These are phyloP conservation scores for Ophiocordyceps camponoti-rufipedis DNA, from an alignment of 2,329 filamentous ascomycete genomes.

Conservation along the genomic window DNA sequence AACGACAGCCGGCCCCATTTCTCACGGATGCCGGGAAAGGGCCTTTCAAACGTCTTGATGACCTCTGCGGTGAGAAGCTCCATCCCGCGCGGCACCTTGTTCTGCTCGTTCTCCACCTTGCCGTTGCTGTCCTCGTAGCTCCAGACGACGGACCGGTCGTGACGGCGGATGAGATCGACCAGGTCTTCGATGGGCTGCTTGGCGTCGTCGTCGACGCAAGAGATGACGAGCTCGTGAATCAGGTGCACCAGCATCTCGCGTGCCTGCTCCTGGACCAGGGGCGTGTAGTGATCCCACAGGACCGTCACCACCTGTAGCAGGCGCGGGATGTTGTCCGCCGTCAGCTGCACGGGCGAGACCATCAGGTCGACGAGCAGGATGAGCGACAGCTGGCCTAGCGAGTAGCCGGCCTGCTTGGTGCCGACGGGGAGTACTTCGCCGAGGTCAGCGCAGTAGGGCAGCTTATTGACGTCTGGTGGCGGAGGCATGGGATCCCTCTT, in stretches of 20 bases:
- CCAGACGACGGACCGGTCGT: slow-evolving; percentile 78
- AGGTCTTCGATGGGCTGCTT: slow-evolving; percentile 71
- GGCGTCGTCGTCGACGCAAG: slow-evolving; percentile 52
- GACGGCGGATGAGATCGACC: slow-evolving; percentile 69
- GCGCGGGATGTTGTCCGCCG: slow-evolving; percentile 63
- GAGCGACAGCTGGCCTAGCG: slow-evolving; percentile 78
- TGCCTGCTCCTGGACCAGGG: slow-evolving; percentile 88
- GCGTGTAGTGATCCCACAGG: slow-evolving; percentile 93
- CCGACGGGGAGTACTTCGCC: slow-evolving; percentile 63
- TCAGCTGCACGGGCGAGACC: slow-evolving; percentile 73
- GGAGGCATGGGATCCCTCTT: slow-evolving; percentile 51
- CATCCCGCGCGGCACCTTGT: slow-evolving; percentile 79
- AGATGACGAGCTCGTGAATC: slow-evolving; percentile 86
- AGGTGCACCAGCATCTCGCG: slow-evolving; percentile 96
- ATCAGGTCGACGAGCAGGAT: slow-evolving; percentile 92
- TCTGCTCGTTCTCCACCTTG: slow-evolving; percentile 52
- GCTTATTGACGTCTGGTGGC: slow-evolving; percentile 51
- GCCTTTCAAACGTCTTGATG: slow-evolving; percentile 67
- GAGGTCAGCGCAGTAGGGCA: slow-evolving; percentile 85
- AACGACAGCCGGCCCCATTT: slow-evolving; percentile 81
- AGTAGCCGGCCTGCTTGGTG: slow-evolving; percentile 84
- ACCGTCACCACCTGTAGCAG: slow-evolving; percentile 83
- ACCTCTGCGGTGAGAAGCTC: slow-evolving; percentile 65
- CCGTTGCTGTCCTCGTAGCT: slow-evolving; percentile 84
- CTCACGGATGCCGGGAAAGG: slow-evolving; percentile 73